Conservation (phyloP, 768 basidiomycete species). For the Suillus clintonianus region DNA sequence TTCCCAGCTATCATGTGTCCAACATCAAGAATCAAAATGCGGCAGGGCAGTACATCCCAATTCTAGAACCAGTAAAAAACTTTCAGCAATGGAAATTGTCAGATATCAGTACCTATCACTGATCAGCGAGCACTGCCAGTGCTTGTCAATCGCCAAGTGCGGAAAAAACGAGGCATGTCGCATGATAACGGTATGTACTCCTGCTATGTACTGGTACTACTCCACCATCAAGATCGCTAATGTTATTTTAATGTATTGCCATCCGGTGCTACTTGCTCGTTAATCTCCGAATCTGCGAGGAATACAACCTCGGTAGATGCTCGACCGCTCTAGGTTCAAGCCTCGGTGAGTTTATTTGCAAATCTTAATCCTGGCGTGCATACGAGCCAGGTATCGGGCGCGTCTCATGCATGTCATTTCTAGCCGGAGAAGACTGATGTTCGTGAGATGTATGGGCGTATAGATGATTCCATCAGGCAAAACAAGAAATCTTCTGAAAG, state of each 20-base stretch:
- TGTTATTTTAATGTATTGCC: not conserved
- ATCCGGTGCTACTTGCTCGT: not conserved
- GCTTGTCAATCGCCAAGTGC: not conserved
- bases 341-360: not conserved
- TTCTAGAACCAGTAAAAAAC: not conserved
- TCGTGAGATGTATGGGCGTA: not conserved
- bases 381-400: not conserved
- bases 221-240: not conserved
- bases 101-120: not conserved
- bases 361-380: not conserved
- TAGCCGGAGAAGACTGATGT: not conserved
- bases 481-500: not conserved
- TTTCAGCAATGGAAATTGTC: not conserved
- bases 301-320: not conserved
- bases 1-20: not conserved
- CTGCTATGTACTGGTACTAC: not conserved
- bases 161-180: not conserved
- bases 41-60: not conserved
- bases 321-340: not conserved
- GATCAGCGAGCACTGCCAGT: not conserved
- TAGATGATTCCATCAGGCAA: not conserved
- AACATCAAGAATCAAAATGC: not conserved
- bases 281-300: not conserved
- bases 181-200: not conserved
- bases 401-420: not conserved